Conservation (phyloP, 352 stramenopile species). For the Globisporangium sylvaticum region DNA sequence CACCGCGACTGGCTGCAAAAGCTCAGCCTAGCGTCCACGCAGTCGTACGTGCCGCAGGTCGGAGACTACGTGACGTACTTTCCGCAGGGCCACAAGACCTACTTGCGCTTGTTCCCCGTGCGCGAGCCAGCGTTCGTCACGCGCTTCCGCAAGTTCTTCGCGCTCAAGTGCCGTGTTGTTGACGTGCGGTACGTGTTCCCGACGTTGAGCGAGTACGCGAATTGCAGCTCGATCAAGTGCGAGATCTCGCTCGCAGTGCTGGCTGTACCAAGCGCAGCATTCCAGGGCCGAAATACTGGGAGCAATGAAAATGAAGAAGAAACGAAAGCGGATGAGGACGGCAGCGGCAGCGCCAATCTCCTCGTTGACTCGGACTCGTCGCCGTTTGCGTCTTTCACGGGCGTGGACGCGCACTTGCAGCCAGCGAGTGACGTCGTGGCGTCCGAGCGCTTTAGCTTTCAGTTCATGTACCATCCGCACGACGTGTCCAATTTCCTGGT, state of each 20-base stretch:
- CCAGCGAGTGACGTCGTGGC: conserved; percentile 24
- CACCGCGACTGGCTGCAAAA: conserved; percentile 81
- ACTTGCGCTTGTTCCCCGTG: conserved; percentile 33
- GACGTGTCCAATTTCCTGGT: conserved; percentile 84
- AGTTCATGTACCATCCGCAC: conserved; percentile 69
- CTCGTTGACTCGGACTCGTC: conserved; percentile 40
- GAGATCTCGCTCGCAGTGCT: conserved; percentile 67
- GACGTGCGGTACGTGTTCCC: conserved; percentile 80
- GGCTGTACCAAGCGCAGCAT: conserved; percentile 41
- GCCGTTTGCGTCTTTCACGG: conserved; percentile 60
- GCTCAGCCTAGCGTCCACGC: conserved; percentile 34
- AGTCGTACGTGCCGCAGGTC: conserved; percentile 78
- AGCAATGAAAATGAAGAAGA: conserved; percentile 20
- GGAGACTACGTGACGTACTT: conserved; percentile 84
- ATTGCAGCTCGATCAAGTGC: conserved; percentile 64
- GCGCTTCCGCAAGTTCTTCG: conserved; percentile 53
- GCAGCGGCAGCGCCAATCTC: conserved; percentile 13
- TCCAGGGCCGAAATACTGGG: not conserved
- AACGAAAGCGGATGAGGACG: conserved; percentile 38
- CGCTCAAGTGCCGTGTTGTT: conserved; percentile 71
- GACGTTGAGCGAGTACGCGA: conserved; percentile 44
- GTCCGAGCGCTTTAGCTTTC: conserved; percentile 55
- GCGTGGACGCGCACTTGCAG: conserved; percentile 57
- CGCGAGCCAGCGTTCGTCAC: conserved; percentile 44
- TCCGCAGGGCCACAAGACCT: conserved; percentile 63